Percentiles rank a stretch among this genome's conserved stretches.
Conservation (phyloP, 495 filamentous ascomycete species). For the Aspergillus leporis region DNA sequence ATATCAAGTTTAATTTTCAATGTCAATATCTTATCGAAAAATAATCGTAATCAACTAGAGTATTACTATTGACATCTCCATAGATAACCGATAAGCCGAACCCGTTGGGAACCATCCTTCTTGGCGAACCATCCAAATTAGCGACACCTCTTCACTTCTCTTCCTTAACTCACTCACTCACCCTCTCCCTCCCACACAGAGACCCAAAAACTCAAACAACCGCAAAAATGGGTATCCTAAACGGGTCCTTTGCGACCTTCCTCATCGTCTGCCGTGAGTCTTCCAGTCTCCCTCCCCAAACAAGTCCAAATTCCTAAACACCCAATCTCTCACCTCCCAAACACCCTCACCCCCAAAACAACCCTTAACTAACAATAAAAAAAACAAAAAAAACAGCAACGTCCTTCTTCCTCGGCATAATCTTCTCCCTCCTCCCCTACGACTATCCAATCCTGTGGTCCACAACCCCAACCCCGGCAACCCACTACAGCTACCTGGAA, state of each 20-base stretch:
- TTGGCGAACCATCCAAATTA: background rate
- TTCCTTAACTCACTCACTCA: background rate
- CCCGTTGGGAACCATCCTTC: slow-evolving; percentile 1
- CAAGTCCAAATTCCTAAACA: background rate
- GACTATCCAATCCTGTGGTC: slow-evolving; percentile 98
- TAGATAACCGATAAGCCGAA: background rate
- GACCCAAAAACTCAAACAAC: slow-evolving; percentile 8
- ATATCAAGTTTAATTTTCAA: no score
- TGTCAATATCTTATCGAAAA: no score
- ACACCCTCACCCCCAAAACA: slow-evolving; percentile 6
- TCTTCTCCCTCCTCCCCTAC: slow-evolving; percentile 96
- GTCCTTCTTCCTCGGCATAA: slow-evolving; percentile 95
- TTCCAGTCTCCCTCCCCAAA: slow-evolving; percentile 20
- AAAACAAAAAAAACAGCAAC: slow-evolving; percentile 56
- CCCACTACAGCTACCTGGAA: slow-evolving; percentile 81
- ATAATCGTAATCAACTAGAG: no score
- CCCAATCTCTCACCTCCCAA: no score
- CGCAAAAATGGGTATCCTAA: slow-evolving; percentile 37
- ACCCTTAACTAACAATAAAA: slow-evolving; percentile 10
- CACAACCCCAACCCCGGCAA: slow-evolving; percentile 55
- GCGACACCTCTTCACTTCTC: background rate
- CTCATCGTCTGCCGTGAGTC: slow-evolving; percentile 89
- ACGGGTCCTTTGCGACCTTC: slow-evolving; percentile 81
- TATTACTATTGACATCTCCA: no score
- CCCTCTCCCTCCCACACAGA: slow-evolving; percentile 4